Evolutionary conservation across 2,329 filamentous ascomycete genomes (phyloP).

Genomic region (Hysterium pulicare): DNA sequence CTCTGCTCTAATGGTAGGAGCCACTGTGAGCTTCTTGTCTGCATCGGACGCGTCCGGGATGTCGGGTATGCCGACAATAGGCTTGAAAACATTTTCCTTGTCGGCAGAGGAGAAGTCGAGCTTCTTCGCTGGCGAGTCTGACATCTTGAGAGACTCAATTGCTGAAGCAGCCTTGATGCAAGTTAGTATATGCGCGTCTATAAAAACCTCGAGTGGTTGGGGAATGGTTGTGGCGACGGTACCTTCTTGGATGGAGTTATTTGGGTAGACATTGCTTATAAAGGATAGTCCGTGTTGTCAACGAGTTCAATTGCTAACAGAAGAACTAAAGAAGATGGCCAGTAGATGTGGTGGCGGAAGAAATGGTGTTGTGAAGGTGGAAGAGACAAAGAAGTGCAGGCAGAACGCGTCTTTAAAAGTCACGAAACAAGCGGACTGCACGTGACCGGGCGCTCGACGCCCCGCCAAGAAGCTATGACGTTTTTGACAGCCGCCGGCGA

Average conservation of each 20-base stretch:
- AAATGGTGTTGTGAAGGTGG: conserved; percentile 25
- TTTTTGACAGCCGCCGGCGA: too few species aligned
- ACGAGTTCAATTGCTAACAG: conserved; percentile 10
- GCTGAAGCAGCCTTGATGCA: conserved; percentile 71
- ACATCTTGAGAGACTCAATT: conserved; percentile 85
- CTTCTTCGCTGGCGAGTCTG: conserved; percentile 85
- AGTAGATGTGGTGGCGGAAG: conserved; percentile 15
- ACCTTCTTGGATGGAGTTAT: conserved; percentile 73
- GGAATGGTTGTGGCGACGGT: conserved; percentile 36
- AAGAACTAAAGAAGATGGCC: conserved; percentile 12
- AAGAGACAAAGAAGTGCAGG: conserved; percentile 8
- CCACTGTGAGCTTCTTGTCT: conserved; percentile 52
- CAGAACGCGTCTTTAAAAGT: background rate
- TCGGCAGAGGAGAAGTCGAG: conserved; percentile 68
- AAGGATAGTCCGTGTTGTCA: conserved; percentile 12
- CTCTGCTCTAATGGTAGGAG: conserved; percentile 55
- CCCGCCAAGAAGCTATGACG: background rate
- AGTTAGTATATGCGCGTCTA: conserved; percentile 37
- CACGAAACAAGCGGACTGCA: background rate
- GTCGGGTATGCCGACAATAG: conserved; percentile 51
- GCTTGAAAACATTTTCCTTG: conserved; percentile 77
- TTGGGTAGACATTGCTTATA: conserved; percentile 63
- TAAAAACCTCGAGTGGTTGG: conserved; percentile 35
- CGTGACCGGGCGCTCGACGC: background rate
- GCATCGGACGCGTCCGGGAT: conserved; percentile 32